Evolutionary conservation across 352 stramenopile species (phyloP), one percentile per base, ranked within the genome.

Genomic region (Phytophthora brassicae): DNA sequence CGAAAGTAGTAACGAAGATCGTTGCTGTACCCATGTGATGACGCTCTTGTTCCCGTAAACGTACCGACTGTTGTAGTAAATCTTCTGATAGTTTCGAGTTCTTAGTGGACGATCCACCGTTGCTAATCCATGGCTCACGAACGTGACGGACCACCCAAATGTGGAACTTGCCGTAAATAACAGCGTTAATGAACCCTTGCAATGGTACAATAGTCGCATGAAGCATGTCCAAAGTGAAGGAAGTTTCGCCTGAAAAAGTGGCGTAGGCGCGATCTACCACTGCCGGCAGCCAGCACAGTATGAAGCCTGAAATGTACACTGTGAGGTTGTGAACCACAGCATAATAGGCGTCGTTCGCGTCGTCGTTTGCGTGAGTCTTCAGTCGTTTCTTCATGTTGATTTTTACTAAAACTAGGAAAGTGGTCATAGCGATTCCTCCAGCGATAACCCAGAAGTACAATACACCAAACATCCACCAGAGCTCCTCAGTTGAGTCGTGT

Each of bases 81-180:
- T 90, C 76, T 9, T 77, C 67, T 8, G 61, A 81, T 8, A 75
- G 61, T 42, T 84, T 85, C 41, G 59, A 74, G 47, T 74, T 79
- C 31, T 78, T 73, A 0, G 44, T 70, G 7, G 65, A 75, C n/a
- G 59, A 75, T 3, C 56, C 64, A 7, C 50, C 62, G 17, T 65
- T 77, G 35, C 69, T 62, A 8, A 56, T 49, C 70, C 72, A 79
- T 0, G 71, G 70, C 7, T 69, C 57, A 5, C 84, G 64, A 3
- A 88, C 72, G 48, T 90, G 78, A 0, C 84, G 84, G 0, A 81
- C 81, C 16, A 93, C 75, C 79, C 81, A 93, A 28, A 89, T 75
- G 61, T 93, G 84, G 56, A 93, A 90, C 51, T 92, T 92, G 43
- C 84, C 86, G 59, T 95, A 95, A 38, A 95, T 93, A 4, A 93